Evolutionary conservation across 148 eudicot genomes (phyloP).

Genomic region (Polygonum maritimum): DNA sequence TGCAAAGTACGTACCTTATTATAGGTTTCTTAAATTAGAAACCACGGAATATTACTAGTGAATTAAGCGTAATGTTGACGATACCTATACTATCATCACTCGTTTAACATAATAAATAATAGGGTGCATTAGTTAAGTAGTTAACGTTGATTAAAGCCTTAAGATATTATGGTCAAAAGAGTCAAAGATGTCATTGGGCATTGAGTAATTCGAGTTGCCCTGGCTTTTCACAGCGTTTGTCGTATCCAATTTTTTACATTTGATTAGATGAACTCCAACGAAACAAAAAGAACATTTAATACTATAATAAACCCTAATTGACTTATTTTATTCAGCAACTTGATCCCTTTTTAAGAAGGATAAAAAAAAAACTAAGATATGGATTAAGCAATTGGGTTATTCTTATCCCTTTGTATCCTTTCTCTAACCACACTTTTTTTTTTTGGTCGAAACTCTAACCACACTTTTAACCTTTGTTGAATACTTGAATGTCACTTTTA

Average conservation of each 20-base stretch:
- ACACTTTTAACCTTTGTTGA: neutral
- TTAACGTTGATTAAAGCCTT: too few relatives aligned
- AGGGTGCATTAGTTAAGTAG: too few relatives aligned
- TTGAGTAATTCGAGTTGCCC: neutral
- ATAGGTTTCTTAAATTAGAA: too few relatives aligned
- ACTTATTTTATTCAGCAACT: neutral
- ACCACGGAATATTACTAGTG: too few relatives aligned
- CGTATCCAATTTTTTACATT: neutral
- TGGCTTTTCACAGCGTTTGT: neutral
- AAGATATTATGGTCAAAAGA: neutral
- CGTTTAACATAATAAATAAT: too few relatives aligned
- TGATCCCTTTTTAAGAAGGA: neutral
- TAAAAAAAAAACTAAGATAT: neutral
- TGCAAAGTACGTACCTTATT: too few relatives aligned
- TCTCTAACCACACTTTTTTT: neutral
- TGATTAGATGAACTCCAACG: neutral
- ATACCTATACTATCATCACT: too few relatives aligned
- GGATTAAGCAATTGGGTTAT: neutral
- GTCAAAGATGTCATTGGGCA: neutral
- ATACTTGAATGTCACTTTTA: neutral
- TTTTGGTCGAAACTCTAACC: too few relatives aligned
- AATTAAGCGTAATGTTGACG: too few relatives aligned
- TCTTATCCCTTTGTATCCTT: neutral
- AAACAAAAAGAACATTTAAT: neutral
- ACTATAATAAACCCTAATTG: too few relatives aligned